Evolutionary conservation across 2,329 filamentous ascomycete species (phyloP).

Genomic region (Mycosphaerella arachidis): DNA sequence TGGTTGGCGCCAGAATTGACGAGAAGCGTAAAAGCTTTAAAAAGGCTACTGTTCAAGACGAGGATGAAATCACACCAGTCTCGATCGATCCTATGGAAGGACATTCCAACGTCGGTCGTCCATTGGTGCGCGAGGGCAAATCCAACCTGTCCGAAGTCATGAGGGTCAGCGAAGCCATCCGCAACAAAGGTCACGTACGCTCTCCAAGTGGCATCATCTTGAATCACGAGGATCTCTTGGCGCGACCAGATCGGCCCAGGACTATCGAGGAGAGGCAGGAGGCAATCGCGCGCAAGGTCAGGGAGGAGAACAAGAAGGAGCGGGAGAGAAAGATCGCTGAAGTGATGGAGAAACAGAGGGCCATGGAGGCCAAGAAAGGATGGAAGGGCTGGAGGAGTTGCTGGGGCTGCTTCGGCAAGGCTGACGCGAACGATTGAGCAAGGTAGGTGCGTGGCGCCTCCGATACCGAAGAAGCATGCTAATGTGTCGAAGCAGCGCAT

Average conservation of each 20-base stretch:
- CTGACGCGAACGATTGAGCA: no score
- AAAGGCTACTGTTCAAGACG: no score
- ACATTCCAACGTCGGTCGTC: slow-evolving; percentile 14
- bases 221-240: slow-evolving; percentile 21
- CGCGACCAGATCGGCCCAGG: slow-evolving; percentile 29
- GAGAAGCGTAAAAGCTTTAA: no score
- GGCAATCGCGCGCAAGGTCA: slow-evolving; percentile 24
- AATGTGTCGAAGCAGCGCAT: no score
- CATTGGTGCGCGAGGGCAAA: slow-evolving; percentile 18
- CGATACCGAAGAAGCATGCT: no score
- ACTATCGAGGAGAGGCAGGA: slow-evolving; percentile 36
- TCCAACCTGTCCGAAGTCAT: slow-evolving; percentile 27
- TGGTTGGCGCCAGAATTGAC: no score
- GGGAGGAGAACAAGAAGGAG: background rate
- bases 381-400: background rate
- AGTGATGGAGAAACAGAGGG: background rate
- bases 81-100: slow-evolving; percentile 16
- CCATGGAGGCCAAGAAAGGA: background rate
- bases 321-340: background rate
- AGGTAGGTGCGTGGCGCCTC: no score
- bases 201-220: slow-evolving; percentile 33
- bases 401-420: background rate
- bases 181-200: slow-evolving; percentile 21
- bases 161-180: slow-evolving; percentile 24
- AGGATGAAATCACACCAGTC: slow-evolving; percentile 8